Evolutionary conservation across 2,329 filamentous ascomycete genomes (phyloP), one percentile per base, ranked within the genome.

Genomic region (Podosphaera fusca): DNA sequence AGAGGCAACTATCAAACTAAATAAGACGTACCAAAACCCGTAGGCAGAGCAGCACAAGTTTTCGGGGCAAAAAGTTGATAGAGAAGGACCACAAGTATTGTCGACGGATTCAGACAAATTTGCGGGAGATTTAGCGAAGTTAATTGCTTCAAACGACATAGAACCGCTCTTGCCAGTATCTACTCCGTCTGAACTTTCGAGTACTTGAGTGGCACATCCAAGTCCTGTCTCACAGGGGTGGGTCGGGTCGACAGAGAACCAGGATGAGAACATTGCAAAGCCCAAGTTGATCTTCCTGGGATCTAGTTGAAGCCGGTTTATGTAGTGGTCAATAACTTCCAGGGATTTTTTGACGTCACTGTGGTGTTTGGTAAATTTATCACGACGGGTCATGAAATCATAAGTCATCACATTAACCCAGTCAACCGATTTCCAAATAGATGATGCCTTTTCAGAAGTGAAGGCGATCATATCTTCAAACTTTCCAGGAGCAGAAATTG

Each of bases 131-230:
- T 68, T 70, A 58, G 72, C 70, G 8, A 81, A 76, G 1, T 73
- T 75, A 4, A 67, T 63, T 0, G 75, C 71, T 2, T 73, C 73
- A 50, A 71, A 73, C 1, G 79, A 77, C 0, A 75, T 82, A 4
- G 65, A 66, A 0, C 75, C 74, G 63, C 85, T 87, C 0, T 82
- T 83, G 3, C 68, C 66, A 0, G 76, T 80, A 58, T 86, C 81
- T 0, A 81, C 82, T 84, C 84, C 88, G 57, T 84, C 84, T 9
- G 84, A 84, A 60, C 87, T 78, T n/a, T 84, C 82, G 42, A 87
- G 73, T 70, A 83, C 74, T 33, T 87, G 67, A 61, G 83, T 81
- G 21, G 81, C 80, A 36, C 70, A 71, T 0, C 67, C 45, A 21
- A 58, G 7, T 68, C 68, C 59, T 82, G 65, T 61, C 53, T 63